These are phyloP conservation scores for Phytophthora podocarpi DNA, from an alignment of 352 stramenopile genomes.

Conservation along the genomic window DNA sequence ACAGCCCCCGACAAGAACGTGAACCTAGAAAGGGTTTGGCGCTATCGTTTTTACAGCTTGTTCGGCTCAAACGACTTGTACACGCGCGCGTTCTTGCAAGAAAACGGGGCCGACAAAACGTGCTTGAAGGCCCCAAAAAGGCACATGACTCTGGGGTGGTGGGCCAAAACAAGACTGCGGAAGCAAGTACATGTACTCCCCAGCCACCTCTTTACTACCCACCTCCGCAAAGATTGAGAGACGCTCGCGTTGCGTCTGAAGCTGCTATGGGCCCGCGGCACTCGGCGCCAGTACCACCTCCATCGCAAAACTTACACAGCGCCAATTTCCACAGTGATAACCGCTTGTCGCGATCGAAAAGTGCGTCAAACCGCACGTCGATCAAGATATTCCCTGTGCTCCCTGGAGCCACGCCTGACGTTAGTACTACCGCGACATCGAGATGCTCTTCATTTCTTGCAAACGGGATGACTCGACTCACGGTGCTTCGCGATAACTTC, in stretches of 20 bases:
- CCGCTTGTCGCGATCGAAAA: background rate
- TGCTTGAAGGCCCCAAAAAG: background rate
- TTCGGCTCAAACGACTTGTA: constrained; percentile 24
- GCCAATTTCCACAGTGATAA: constrained; percentile 19
- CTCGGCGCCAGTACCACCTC: constrained; percentile 5
- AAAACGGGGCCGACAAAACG: background rate
- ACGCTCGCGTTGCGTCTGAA: background rate
- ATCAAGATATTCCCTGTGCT: constrained; percentile 26
- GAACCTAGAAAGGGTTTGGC: background rate
- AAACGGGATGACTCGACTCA: constrained; percentile 26
- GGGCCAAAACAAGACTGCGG: background rate
- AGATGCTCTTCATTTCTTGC: constrained; percentile 22
- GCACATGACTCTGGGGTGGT: no score
- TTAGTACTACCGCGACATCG: background rate
- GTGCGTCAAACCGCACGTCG: background rate
- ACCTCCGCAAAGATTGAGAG: background rate
- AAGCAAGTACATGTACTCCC: background rate
- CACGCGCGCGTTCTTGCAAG: constrained; percentile 10
- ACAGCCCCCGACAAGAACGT: background rate
- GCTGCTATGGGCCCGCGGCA: background rate
- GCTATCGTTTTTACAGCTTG: constrained; percentile 27
- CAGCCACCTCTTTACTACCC: background rate
- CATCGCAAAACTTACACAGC: background rate
- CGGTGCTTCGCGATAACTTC: constrained; percentile 39
- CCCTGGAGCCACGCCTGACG: background rate